A percentile compares a stretch with the other conserved stretches of the same genome.
Evolutionary conservation across 2,329 filamentous ascomycete species (phyloP).

Genomic region (Bipolaris bicolor): DNA sequence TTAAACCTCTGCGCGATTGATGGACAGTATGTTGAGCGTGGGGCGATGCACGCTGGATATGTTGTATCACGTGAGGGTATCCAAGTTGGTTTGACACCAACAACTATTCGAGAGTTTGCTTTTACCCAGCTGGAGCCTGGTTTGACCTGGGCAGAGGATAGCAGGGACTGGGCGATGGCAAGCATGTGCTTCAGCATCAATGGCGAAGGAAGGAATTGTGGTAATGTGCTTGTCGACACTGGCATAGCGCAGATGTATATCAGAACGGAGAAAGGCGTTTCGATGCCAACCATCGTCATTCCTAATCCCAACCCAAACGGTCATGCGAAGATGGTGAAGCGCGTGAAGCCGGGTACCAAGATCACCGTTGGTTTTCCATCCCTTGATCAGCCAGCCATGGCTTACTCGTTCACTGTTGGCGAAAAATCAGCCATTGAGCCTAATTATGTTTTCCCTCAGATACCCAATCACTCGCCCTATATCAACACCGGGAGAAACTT

Average conservation of each 20-base stretch:
- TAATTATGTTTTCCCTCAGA: constrained; percentile 36
- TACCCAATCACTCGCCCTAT: constrained; percentile 30
- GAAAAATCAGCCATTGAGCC: constrained; percentile 33
- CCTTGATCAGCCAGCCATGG: constrained; percentile 20
- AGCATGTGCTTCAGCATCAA: constrained; percentile 41
- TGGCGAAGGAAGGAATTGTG: constrained; percentile 27
- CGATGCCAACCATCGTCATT: constrained; percentile 38
- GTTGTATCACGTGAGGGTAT: constrained; percentile 39
- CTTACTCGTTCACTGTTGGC: constrained; percentile 40
- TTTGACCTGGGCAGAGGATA: constrained; percentile 34
- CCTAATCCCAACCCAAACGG: constrained; percentile 41
- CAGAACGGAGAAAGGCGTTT: constrained; percentile 32
- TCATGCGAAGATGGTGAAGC: constrained; percentile 33
- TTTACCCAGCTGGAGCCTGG: constrained; percentile 38
- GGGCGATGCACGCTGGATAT: constrained; percentile 33
- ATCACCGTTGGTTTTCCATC: constrained; percentile 36
- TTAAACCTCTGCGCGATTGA: constrained; percentile 43
- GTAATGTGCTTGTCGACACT: constrained; percentile 41
- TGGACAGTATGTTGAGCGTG: constrained; percentile 14
- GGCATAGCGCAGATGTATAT: constrained; percentile 47
- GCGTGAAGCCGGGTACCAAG: constrained; percentile 39
- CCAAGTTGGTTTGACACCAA: constrained; percentile 37
- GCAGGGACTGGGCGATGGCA: constrained; percentile 45
- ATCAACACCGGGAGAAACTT: constrained; percentile 46
- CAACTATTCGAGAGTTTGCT: constrained; percentile 27